These are phyloP conservation scores for Auricularia cornea DNA, from an alignment of 768 basidiomycete genomes.

Conservation along the genomic window DNA sequence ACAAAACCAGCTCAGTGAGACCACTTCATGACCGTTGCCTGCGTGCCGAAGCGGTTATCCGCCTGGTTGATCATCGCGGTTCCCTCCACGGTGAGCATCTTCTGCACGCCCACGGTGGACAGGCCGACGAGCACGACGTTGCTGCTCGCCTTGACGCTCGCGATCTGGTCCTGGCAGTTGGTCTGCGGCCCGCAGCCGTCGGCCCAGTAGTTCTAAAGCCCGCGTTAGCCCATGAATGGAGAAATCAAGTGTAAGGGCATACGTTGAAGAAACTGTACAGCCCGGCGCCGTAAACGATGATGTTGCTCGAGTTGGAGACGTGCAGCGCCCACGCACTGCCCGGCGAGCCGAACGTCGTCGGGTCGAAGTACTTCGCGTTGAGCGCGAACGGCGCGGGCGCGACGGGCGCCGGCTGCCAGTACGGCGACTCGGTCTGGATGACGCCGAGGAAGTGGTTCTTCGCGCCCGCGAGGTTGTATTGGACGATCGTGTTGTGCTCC, in stretches of 20 bases:
- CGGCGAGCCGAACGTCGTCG: slow-evolving; percentile 25
- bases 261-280: slow-evolving; percentile 64
- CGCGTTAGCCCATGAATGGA: neutral
- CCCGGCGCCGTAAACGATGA: slow-evolving; percentile 60
- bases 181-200: slow-evolving; percentile 35
- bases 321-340: slow-evolving; percentile 49
- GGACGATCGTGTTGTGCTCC: slow-evolving; percentile 62
- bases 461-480: slow-evolving; percentile 57
- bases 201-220: slow-evolving; percentile 38
- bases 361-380: slow-evolving; percentile 33
- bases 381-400: slow-evolving; percentile 28
- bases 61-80: slow-evolving; percentile 30
- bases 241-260: slow-evolving; percentile 8
- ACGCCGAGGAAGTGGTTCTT: slow-evolving; percentile 62
- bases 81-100: slow-evolving; percentile 43
- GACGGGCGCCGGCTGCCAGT: slow-evolving; percentile 54
- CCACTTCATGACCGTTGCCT: neutral
- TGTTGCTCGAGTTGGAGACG: slow-evolving; percentile 43
- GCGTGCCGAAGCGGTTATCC: neutral
- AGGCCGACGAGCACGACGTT: slow-evolving; percentile 45
- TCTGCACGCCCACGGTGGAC: slow-evolving; percentile 47
- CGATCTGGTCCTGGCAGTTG: slow-evolving; percentile 50
- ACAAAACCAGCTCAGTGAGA: neutral
- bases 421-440: slow-evolving; percentile 40
- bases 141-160: slow-evolving; percentile 44